Evolutionary conservation across 1,284 basidiomycete genomes (phyloP).

Genomic region (Cryptococcus sp.): DNA sequence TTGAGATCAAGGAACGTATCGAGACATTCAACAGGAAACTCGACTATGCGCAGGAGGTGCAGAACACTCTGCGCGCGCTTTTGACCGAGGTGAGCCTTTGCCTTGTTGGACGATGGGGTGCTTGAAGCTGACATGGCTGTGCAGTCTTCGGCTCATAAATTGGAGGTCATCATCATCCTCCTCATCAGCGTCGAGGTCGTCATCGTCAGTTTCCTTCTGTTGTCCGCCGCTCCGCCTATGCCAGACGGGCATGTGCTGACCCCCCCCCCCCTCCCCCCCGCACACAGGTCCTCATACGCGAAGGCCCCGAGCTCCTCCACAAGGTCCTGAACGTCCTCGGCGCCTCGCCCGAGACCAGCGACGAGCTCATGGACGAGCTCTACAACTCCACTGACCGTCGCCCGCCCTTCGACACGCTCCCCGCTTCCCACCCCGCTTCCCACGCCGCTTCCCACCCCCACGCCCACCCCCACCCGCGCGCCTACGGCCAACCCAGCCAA

Average conservation of each 20-base stretch:
- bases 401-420: background rate
- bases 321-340: conserved; percentile 12
- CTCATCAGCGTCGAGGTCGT: conserved; percentile 87
- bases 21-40: conserved; percentile 84
- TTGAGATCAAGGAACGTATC: conserved; percentile 77
- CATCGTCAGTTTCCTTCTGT: conserved; percentile 61
- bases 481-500: background rate
- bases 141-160: conserved; percentile 75
- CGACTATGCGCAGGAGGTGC: conserved; percentile 81
- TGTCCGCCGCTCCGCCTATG: background rate
- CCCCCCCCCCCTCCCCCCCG: too few relatives aligned
- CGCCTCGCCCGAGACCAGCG: conserved; percentile 1
- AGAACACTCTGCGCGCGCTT: conserved; percentile 61
- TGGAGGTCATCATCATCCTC: conserved; percentile 86
- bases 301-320: conserved; percentile 29
- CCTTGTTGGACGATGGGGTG: background rate
- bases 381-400: background rate
- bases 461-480: too few relatives aligned
- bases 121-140: background rate
- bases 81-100: conserved; percentile 63
- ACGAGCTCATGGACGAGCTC: conserved; percentile 3
- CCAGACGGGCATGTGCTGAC: background rate
- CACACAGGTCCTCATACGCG: conserved; percentile 29
- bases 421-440: background rate
- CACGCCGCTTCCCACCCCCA: background rate